phyloP scores from a whole-genome alignment of 2,329 filamentous ascomycete genomes.

The Didymella pinodella region DNA sequence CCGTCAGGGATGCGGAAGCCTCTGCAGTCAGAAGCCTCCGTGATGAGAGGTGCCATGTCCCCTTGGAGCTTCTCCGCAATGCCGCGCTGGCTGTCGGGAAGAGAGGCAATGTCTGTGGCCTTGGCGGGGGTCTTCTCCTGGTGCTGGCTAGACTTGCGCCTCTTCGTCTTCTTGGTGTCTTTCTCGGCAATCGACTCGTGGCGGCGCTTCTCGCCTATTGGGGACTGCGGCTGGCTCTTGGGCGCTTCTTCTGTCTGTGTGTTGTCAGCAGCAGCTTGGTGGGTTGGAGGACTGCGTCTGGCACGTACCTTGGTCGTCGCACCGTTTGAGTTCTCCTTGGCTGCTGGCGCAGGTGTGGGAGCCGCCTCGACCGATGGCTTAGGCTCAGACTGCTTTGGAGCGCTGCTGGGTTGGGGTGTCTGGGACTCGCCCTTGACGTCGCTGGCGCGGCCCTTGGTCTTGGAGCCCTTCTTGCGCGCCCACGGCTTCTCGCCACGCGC shows the following conservation, averaged over 20 bases:
- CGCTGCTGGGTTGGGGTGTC: slow-evolving; percentile 29
- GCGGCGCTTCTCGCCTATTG: slow-evolving; percentile 49
- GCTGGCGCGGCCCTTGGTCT: slow-evolving; percentile 69
- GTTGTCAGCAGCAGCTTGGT: slow-evolving; percentile 14
- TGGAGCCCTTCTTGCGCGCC: slow-evolving; percentile 67
- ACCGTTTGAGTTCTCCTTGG: slow-evolving; percentile 37
- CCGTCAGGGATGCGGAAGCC: slow-evolving; percentile 70
- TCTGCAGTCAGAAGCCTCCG: slow-evolving; percentile 71
- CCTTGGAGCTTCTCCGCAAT: slow-evolving; percentile 76
- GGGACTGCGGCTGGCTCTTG: slow-evolving; percentile 46
- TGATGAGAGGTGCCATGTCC: slow-evolving; percentile 71
- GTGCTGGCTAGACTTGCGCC: slow-evolving; percentile 48
- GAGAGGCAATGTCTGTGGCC: slow-evolving; percentile 36
- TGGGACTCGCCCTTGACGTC: slow-evolving; percentile 61
- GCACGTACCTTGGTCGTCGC: slow-evolving; percentile 35
- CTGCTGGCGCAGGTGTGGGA: slow-evolving; percentile 27
- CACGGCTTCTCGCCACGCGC: slow-evolving; percentile 84
- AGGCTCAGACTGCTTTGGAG: slow-evolving; percentile 25
- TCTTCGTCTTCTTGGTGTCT: slow-evolving; percentile 44
- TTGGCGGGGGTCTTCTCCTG: slow-evolving; percentile 34
- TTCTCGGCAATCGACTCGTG: slow-evolving; percentile 45
- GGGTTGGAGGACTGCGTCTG: no score
- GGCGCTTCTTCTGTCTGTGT: slow-evolving; percentile 29
- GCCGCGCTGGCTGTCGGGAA: slow-evolving; percentile 72
- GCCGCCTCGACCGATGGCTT: slow-evolving; percentile 15